Conservation (phyloP, 306 rosid species). For the Echinosophora koreensis region DNA sequence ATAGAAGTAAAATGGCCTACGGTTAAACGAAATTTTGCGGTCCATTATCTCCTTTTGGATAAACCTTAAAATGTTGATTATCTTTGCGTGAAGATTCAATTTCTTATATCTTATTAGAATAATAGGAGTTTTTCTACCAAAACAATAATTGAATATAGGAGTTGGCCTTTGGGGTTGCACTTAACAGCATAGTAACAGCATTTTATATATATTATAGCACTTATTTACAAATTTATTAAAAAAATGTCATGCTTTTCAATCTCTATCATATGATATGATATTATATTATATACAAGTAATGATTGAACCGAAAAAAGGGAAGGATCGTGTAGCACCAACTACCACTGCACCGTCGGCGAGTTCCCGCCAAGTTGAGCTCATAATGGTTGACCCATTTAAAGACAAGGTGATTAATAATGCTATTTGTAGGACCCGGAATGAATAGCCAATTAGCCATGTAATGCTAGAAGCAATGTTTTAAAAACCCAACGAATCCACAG, state of each 20-base stretch:
- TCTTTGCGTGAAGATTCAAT: background rate
- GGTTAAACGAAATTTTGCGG: too few species aligned
- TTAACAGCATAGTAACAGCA: background rate
- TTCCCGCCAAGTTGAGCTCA: constrained; percentile 46
- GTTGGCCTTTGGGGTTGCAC: background rate
- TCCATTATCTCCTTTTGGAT: background rate
- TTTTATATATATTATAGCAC: background rate
- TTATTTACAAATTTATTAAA: background rate
- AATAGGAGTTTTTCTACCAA: background rate
- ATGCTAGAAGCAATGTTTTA: too few species aligned
- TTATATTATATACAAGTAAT: background rate
- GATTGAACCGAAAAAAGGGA: background rate
- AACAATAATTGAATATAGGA: background rate
- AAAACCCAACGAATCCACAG: too few species aligned
- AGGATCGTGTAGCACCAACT: background rate
- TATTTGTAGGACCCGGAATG: constrained; percentile 23
- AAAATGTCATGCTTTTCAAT: background rate
- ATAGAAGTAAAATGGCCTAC: too few species aligned
- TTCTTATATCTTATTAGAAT: background rate
- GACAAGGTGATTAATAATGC: constrained; percentile 52
- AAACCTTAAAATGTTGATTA: background rate
- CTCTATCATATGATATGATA: background rate
- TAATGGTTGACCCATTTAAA: constrained; percentile 16
- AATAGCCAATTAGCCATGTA: too few species aligned
- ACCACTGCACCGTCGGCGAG: constrained; percentile 35